Conservation (phyloP, 2,329 filamentous ascomycete genomes). For the Pyrenophora graminea region DNA sequence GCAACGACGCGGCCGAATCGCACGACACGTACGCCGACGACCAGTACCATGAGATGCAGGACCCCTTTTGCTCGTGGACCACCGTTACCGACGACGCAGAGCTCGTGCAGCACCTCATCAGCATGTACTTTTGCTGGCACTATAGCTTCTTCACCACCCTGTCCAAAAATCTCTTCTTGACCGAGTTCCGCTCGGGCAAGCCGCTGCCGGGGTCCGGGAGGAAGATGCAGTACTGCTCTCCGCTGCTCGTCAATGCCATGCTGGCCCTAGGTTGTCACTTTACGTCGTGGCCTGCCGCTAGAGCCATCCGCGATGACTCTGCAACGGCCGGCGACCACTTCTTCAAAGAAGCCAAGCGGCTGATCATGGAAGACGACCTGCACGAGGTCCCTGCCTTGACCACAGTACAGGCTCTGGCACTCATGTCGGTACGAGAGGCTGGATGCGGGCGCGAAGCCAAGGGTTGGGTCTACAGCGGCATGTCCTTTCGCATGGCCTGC, state of each 20-base stretch:
- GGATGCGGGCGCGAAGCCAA: conserved; percentile 92
- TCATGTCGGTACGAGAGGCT: conserved; percentile 96
- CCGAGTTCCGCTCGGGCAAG: conserved; percentile 77
- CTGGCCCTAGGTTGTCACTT: conserved; percentile 93
- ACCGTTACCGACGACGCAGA: conserved; percentile 78
- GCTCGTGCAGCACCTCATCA: conserved; percentile 83
- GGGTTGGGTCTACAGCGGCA: conserved; percentile 97
- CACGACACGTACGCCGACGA: conserved; percentile 47
- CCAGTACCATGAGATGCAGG: conserved; percentile 59
- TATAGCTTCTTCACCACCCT: conserved; percentile 95
- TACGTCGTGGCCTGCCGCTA: conserved; percentile 74
- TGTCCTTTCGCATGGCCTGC: conserved; percentile 97
- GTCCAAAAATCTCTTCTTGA: conserved; percentile 82
- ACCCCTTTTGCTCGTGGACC: conserved; percentile 85
- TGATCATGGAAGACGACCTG: conserved; percentile 89
- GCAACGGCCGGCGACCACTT: conserved; percentile 94
- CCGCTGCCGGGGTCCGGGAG: conserved; percentile 54
- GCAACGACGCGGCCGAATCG: conserved; percentile 37
- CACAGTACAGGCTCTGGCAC: conserved; percentile 87
- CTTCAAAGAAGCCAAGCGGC: conserved; percentile 87
- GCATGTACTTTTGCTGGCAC: conserved; percentile 98
- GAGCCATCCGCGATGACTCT: conserved; percentile 71
- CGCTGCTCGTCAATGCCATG: conserved; percentile 91
- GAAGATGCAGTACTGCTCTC: conserved; percentile 78
- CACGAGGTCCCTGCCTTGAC: conserved; percentile 87